These are phyloP conservation scores for Paecilomyces formosus DNA, from an alignment of 2,329 filamentous ascomycete species.

Conservation along the genomic window DNA sequence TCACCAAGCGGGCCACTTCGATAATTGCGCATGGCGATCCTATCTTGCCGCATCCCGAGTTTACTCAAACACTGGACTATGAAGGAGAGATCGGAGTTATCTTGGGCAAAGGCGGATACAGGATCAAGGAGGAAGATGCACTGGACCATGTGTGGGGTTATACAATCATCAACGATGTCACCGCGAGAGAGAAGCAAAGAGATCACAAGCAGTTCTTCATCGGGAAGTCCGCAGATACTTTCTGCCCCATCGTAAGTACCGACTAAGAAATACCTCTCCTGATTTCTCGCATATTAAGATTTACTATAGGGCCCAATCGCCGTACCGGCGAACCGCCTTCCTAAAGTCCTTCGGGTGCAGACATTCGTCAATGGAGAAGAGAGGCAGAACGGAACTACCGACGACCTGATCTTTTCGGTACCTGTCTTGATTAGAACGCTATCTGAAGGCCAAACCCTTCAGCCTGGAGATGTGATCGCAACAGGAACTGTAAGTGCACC, in stretches of 20 bases:
- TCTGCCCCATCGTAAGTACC: neutral
- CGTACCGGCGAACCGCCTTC: slow-evolving; percentile 40
- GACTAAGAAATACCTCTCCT: too few relatives aligned
- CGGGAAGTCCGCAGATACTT: slow-evolving; percentile 41
- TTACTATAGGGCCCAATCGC: slow-evolving; percentile 42
- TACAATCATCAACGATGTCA: slow-evolving; percentile 51
- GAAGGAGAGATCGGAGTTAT: slow-evolving; percentile 53
- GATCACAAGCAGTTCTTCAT: slow-evolving; percentile 57
- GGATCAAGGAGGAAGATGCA: slow-evolving; percentile 18
- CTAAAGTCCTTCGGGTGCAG: slow-evolving; percentile 33
- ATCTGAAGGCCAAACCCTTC: slow-evolving; percentile 44
- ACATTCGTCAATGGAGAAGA: slow-evolving; percentile 46
- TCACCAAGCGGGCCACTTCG: slow-evolving; percentile 48
- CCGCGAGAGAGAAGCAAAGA: slow-evolving; percentile 46
- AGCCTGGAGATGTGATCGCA: slow-evolving; percentile 45
- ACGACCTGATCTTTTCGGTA: slow-evolving; percentile 45
- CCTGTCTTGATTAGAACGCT: slow-evolving; percentile 41
- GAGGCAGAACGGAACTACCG: slow-evolving; percentile 41
- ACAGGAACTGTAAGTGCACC: slow-evolving; percentile 35
- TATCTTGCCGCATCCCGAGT: slow-evolving; percentile 40
- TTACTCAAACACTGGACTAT: slow-evolving; percentile 47
- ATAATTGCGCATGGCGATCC: slow-evolving; percentile 44
- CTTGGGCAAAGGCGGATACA: slow-evolving; percentile 43
- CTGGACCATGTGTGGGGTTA: slow-evolving; percentile 50
- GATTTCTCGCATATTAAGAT: slow-evolving; percentile 17